Evolutionary conservation across 768 basidiomycete species (phyloP).

Genomic region (Ramaria sp.): DNA sequence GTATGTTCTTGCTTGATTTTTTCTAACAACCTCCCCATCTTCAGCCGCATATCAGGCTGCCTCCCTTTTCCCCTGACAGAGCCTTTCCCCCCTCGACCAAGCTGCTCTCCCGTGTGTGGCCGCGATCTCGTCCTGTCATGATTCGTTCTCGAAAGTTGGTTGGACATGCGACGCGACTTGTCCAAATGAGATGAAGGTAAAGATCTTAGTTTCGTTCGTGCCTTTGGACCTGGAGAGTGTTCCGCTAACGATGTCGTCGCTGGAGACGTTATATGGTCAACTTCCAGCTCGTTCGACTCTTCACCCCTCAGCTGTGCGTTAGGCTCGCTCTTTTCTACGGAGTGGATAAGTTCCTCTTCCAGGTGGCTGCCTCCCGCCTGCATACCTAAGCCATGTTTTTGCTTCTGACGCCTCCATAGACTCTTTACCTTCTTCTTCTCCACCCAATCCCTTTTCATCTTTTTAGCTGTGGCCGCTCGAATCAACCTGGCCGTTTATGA

Average conservation of each 20-base stretch:
- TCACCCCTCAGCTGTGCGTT: constrained; percentile 5
- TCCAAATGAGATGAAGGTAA: neutral
- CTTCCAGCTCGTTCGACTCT: neutral
- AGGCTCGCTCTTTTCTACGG: constrained; percentile 2
- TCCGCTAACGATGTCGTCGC: neutral
- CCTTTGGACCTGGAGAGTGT: neutral
- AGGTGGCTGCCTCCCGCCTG: neutral
- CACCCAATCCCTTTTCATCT: constrained; percentile 74
- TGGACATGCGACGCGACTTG: neutral
- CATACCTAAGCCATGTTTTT: constrained; percentile 29
- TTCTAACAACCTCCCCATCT: constrained; percentile 6
- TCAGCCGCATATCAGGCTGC: neutral
- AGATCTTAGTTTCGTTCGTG: neutral
- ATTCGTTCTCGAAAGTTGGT: neutral
- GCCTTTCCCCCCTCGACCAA: neutral
- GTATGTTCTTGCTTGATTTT: constrained; percentile 1
- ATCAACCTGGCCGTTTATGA: constrained; percentile 8
- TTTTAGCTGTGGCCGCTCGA: constrained; percentile 43
- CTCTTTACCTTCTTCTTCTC: constrained; percentile 65
- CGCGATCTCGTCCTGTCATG: neutral
- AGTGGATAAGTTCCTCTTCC: constrained; percentile 6
- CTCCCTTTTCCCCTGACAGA: neutral
- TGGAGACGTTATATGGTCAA: neutral
- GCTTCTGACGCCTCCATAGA: constrained; percentile 69
- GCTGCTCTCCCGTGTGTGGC: neutral